Evolutionary conservation across 495 filamentous ascomycete genomes (phyloP), one percentile per base, ranked within the genome.

Genomic region (Penicillium silybi): DNA sequence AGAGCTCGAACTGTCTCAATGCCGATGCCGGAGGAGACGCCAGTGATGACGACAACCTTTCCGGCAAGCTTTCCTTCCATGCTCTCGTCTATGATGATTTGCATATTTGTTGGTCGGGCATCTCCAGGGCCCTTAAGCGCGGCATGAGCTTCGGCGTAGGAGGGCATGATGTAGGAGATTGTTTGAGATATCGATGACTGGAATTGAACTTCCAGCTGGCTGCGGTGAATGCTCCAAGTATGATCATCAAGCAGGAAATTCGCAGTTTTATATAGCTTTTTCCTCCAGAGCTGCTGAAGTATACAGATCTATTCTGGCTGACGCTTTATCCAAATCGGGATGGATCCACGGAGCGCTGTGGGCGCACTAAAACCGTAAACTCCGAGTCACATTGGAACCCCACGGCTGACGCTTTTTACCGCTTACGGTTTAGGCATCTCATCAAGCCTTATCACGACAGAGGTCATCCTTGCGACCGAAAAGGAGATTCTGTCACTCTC

Each of bases 31-130:
- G 74, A 71, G n/a, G 74, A 73, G 18, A 58, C 61, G 18, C 81
- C 80, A 6, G 79, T 82, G 42, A 83, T 68, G 17, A 83, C 49
- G 37, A 80, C 63, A 20, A 74, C 67, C 57, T 81, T 80, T 52
- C 62, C 75, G 1, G 37, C 47, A 10, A 76, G 49, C n/a, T 65
- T 68, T 15, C 67, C 70, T 23, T 68, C 55, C 17, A 78, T 48
- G 7, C 48, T 52, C 41, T 83, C 70, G 48, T 83, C 80, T 42
- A 74, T 38, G 52, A 85, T 54, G 41, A 85, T 74, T 49, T 80
- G 72, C 15, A 77, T 52, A 13, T 76, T 80, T 6, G 80, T 84
- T 19, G 79, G 80, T 15, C 81, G 78, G 13, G 66, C 62, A 63
- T 85, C 80, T 4, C 77, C 75, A n/a, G 72, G 60, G 8, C 81